Percentiles rank a stretch among this genome's conserved stretches.
phyloP scores from a whole-genome alignment of 192 early-diverging fungal genomes.

The Gonapodya prolifera region DNA sequence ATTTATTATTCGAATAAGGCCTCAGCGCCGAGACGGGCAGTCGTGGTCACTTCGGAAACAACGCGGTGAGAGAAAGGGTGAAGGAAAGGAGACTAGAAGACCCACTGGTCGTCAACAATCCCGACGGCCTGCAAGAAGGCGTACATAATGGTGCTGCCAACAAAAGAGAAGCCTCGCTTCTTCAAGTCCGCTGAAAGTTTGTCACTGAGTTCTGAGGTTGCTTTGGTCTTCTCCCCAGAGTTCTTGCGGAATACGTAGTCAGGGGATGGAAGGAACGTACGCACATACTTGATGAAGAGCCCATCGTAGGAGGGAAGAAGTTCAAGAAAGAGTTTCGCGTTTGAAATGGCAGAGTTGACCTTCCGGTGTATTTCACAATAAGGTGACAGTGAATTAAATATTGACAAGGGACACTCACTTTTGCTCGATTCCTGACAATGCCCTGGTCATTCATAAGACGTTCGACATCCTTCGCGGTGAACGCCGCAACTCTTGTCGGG shows the following conservation, averaged over 20 bases:
- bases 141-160: conserved; percentile 1
- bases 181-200: not conserved
- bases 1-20: no score
- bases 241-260: not conserved
- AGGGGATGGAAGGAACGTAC: not conserved
- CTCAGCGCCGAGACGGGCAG: no score
- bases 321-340: not conserved
- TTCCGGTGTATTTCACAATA: no score
- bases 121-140: not conserved
- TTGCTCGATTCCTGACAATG: not conserved
- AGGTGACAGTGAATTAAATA: not conserved
- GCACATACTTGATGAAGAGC: not conserved
- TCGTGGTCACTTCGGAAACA: not conserved
- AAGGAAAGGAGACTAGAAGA: no score
- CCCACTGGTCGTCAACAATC: not conserved
- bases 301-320: not conserved
- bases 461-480: conserved; percentile 2
- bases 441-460: not conserved
- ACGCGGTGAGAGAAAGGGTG: no score
- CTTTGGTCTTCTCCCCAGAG: not conserved
- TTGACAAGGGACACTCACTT: not conserved
- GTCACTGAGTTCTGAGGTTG: not conserved
- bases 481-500: not conserved
- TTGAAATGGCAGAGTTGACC: not conserved
- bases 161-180: not conserved